These are phyloP conservation scores for Pseudevernia furfuracea DNA, from an alignment of 495 filamentous ascomycete species.

Conservation along the genomic window DNA sequence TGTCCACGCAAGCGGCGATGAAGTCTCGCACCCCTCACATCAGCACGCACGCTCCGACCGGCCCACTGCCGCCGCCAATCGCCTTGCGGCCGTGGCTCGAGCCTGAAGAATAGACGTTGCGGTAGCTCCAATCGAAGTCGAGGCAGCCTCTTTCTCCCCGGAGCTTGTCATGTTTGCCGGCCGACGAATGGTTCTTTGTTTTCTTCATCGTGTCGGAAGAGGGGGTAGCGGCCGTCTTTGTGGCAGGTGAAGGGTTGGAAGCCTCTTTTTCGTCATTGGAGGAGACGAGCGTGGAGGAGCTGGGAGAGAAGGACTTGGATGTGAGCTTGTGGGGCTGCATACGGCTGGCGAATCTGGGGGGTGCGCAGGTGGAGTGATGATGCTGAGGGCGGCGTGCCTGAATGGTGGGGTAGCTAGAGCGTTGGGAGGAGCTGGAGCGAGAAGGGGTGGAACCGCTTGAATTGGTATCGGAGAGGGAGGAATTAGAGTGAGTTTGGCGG, in stretches of 20 bases:
- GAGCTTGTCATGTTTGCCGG: not conserved
- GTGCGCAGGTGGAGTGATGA: not conserved
- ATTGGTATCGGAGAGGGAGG: conserved; percentile 26
- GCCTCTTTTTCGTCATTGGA: not conserved
- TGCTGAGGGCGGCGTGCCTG: not conserved
- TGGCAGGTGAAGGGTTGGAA: not conserved
- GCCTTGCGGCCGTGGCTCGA: conserved; percentile 9
- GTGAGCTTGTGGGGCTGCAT: not conserved
- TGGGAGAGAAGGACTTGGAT: not conserved
- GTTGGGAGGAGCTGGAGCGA: conserved; percentile 4
- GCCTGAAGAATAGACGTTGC: conserved; percentile 3
- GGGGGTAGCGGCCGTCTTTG: not conserved
- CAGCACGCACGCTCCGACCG: conserved; percentile 5
- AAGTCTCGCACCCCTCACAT: conserved; percentile 12
- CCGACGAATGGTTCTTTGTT: not conserved
- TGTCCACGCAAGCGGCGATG: not conserved
- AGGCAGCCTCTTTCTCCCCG: not conserved
- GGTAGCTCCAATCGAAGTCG: conserved; percentile 18
- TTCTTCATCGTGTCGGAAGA: not conserved
- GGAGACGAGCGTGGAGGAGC: not conserved
- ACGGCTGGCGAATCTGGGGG: not conserved
- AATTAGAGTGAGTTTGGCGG: conserved; percentile 13
- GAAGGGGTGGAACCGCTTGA: conserved; percentile 20
- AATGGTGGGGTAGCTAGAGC: not conserved
- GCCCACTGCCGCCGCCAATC: conserved; percentile 1